Evolutionary conservation across 495 filamentous ascomycete genomes (phyloP), one percentile per base, ranked within the genome.

Genomic region (Chaetomium tenue): DNA sequence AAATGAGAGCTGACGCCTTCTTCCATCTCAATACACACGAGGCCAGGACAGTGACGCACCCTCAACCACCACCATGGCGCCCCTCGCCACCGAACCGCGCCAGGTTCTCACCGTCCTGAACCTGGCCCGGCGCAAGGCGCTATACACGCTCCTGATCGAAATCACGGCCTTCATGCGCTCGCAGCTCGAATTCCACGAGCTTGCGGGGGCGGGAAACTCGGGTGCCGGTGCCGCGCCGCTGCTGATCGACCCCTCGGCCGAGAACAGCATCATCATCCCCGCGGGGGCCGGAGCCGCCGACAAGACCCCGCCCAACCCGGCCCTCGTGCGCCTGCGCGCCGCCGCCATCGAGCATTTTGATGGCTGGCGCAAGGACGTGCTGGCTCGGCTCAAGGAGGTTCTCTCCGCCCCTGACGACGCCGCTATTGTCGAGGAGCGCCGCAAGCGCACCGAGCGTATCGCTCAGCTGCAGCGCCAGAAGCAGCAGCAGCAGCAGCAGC

Each of bases 91-190:
- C 37, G 79, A 82, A 42, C 79, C 79, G 18, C 72, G 78, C 54
- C 77, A 78, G 39, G 55, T 82, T 28, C 76, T 78, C n/a, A 65
- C 79, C 9, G 73, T 77, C 11, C 68, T 82, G n/a, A 77, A 79
- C 56, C 72, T 70, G 56, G 71, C 75, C 26, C 73, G 72, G 37
- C 78, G 79, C 65, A 76, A 72, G 61, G 76, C 71, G 3, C 73
- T 79, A 22, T 78, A 79, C 64, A 67, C 58, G 20, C 76, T 82
- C 25, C 64, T 79, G 25, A 48, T 65, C 30, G 75, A 80, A 25
- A 77, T 79, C 63, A 72, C 66, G 3, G 63, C 61, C 20, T 75
- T 69, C 48, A 80, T 80, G 78, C 77, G 77, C 40, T 75, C 75
- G 3, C 77, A 80, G 50, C 47, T 79, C 16, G 72, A 77, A 37